phyloP scores from a whole-genome alignment of 2,329 filamentous ascomycete genomes.

The Tolypocladium endophyticum region DNA sequence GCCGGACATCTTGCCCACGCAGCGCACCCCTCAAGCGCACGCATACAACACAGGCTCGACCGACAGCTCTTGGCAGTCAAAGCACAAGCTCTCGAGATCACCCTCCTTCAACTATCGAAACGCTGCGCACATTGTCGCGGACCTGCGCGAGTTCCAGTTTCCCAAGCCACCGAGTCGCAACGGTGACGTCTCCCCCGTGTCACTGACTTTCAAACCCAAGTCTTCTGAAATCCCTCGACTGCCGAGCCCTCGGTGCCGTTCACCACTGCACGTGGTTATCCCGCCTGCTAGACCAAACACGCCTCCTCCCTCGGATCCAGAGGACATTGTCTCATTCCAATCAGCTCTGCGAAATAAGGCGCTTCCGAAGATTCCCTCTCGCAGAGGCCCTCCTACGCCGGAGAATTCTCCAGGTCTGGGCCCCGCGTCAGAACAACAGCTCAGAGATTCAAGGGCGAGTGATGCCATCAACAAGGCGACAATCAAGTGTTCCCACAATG shows the following conservation, averaged over 20 bases:
- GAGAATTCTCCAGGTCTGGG: slow-evolving; percentile 19
- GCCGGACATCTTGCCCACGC: slow-evolving; percentile 7
- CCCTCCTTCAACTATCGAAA: slow-evolving; percentile 14
- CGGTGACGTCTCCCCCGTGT: slow-evolving; percentile 12
- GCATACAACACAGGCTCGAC: slow-evolving; percentile 5
- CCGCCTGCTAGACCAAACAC: slow-evolving; percentile 16
- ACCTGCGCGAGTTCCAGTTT: slow-evolving; percentile 26
- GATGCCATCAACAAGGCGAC: slow-evolving; percentile 16
- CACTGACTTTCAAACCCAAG: slow-evolving; percentile 10
- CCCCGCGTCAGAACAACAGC: slow-evolving; percentile 11
- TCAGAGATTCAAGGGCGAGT: slow-evolving; percentile 16
- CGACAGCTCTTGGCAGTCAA: slow-evolving; percentile 2
- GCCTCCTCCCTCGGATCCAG: slow-evolving; percentile 19
- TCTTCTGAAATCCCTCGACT: slow-evolving; percentile 12
- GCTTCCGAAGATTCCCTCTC: slow-evolving; percentile 7
- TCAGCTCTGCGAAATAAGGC: slow-evolving; percentile 5
- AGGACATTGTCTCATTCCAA: slow-evolving; percentile 9
- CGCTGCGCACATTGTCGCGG: slow-evolving; percentile 13
- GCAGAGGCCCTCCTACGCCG: slow-evolving; percentile 16
- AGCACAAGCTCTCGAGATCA: slow-evolving; percentile 7
- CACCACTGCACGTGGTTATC: slow-evolving; percentile 11
- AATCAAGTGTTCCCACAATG: slow-evolving; percentile 14
- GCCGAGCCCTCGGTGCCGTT: slow-evolving; percentile 14
- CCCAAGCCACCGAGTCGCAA: slow-evolving; percentile 21
- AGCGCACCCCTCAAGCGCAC: slow-evolving; percentile 3